Evolutionary conservation across 2,329 filamentous ascomycete species (phyloP), one percentile per base, ranked within the genome.

Genomic region (Pyrenophora teres): DNA sequence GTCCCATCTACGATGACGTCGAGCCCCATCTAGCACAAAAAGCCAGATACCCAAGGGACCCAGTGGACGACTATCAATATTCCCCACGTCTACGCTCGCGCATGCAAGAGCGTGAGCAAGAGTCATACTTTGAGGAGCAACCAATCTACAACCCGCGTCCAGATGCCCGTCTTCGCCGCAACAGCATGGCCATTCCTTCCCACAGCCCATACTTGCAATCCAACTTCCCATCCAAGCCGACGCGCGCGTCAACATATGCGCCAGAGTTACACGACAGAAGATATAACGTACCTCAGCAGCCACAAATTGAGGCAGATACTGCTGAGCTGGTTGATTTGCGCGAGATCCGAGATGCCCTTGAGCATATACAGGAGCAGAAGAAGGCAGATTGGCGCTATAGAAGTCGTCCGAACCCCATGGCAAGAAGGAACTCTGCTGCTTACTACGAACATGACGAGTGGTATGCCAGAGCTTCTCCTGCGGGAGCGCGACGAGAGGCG

Each of bases 71-170:
- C 45, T 58, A 56, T 19, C 50, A 49, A 19, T 36, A 50, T 3
- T 10, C 23, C 4, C 25, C 18, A 2, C 30, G 13, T 3, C 48
- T 44, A 3, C 38, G 23, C 33, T 12, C 31, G 15, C 51, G 30
- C 27, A 42, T 42, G 3, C 60, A 23, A 1, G 27, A 46, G 16
- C 50, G 27, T 2, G 38, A 47, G 12, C 43, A 33, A 0, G 39
- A 50, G 2, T 27, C 46, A 0, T 62, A 61, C 52, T 49, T 45
- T 6, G 41, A 58, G 1, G 48, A 61, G 1, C 49, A 59, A 6
- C 43, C 39, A 8, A 10, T n/a, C 4, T 44, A 51, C 35, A 7
- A 33, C 4, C 9, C 36, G 6, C 56, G 52, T 2, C 61, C 53
- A 2, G 18, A 23, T 12, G 36, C 49, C 1, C 38, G 42, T 3